Evolutionary conservation across 331 rosid genomes (phyloP), one percentile per base, ranked within the genome.

Genomic region (Quercus tomentella): DNA sequence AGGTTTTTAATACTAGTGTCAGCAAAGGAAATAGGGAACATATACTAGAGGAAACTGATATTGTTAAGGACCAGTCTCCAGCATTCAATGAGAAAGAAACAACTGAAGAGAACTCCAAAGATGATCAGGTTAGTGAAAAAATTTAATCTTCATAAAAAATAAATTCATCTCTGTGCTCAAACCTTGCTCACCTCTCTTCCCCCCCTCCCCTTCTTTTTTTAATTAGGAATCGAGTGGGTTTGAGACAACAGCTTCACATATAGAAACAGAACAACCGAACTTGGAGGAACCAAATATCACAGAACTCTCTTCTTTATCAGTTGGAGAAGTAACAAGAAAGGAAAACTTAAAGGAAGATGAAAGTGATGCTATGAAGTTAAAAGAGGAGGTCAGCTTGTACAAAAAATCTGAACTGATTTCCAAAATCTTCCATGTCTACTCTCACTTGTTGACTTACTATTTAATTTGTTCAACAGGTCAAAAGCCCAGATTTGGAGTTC

Each of bases 311-410:
- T 78, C 84, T 80, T 43, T 31, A 4, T n/a, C 31, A 21, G 14
- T 55, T 21, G 52, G 1, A 75, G 69, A 57, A 7, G 72, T 30
- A 31, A 49, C 49, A 49, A 37, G n/a, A 8, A 56, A 62, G 20
- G 82, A 76, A 56, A 45, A 55, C 76, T 63, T 72, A 73, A 80
- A 58, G 74, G 81, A 76, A 73, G 76, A 55, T 14, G 70, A 80
- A 54, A 56, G 76, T 56, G 67, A 55, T 43, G 70, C 58, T 16
- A 33, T 18, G 25, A 58, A 62, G 49, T 66, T 78, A 56, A 72
- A 79, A 20, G 54, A 86, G 55, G 84, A 83, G 85, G 86, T 83
- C 45, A 54, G 75, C 21, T 78, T 22, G 35, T 43, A 61, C 22
- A 56, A 3, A 7, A 76, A 25, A 55, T 74, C 41, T 25, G 7